phyloP scores from a whole-genome alignment of 1,139 yeast genomes.

The Blastobotrys malaysiensis region DNA sequence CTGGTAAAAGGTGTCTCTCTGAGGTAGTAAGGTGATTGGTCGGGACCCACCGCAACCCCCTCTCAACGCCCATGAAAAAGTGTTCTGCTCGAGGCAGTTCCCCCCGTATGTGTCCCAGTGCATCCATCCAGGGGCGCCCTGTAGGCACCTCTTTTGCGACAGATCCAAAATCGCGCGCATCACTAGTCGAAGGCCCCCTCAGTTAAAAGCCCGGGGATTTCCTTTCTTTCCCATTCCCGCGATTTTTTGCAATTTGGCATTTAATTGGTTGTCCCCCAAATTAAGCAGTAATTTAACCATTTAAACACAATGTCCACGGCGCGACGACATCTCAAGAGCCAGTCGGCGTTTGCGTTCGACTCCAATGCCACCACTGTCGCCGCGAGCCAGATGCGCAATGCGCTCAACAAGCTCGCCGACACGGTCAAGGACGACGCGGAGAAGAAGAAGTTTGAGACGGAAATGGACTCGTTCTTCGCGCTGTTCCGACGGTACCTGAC shows the following conservation, averaged over 20 bases:
- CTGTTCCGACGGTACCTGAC: constrained; percentile 86
- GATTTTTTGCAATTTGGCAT: no score
- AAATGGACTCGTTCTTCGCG: constrained; percentile 93
- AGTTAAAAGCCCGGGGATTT: not conserved
- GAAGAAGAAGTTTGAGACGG: constrained; percentile 69
- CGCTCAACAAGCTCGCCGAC: constrained; percentile 83
- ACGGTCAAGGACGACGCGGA: constrained; percentile 54
- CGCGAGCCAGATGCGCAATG: constrained; percentile 97
- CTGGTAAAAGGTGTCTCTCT: not conserved
- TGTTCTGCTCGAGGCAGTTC: not conserved
- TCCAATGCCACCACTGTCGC: constrained; percentile 94
- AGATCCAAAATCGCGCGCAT: not conserved
- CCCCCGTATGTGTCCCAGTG: not conserved
- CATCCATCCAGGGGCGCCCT: not conserved
- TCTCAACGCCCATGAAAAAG: no score
- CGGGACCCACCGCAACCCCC: not conserved
- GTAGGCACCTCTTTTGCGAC: not conserved
- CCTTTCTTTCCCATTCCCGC: not conserved
- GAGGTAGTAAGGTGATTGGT: not conserved
- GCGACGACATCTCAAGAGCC: constrained; percentile 25
- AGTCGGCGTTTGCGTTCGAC: constrained; percentile 58
- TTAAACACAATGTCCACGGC: constrained; percentile 17
- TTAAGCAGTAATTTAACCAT: not conserved
- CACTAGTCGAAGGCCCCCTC: not conserved
- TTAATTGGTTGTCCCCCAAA: no score